Evolutionary conservation across 1,284 basidiomycete genomes (phyloP).

Genomic region (Trametes versicolor): DNA sequence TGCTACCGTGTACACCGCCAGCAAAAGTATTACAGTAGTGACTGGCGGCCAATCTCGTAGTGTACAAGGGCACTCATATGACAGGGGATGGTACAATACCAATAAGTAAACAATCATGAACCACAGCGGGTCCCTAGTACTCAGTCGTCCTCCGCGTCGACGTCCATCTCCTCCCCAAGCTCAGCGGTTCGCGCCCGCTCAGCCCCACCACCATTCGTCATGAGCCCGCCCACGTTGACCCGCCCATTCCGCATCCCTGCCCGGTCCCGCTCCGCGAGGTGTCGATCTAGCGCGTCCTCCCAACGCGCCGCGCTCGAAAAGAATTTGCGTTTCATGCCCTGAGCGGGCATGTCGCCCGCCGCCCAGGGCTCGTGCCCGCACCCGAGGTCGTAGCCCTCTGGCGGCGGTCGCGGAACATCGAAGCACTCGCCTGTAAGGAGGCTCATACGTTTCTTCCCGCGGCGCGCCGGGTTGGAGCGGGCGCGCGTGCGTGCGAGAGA

Average conservation of each 20-base stretch:
- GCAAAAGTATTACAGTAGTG: too few species aligned
- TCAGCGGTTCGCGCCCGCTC: conserved; percentile 23
- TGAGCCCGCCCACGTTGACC: conserved; percentile 23
- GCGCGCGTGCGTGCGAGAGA: conserved; percentile 46
- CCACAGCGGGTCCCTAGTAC: conserved; percentile 1
- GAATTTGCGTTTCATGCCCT: conserved; percentile 56
- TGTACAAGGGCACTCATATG: conserved; percentile 5
- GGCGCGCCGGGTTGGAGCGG: conserved; percentile 34
- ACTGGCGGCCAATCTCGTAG: not conserved
- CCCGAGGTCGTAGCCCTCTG: conserved; percentile 41
- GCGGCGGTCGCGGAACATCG: conserved; percentile 51
- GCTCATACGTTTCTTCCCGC: conserved; percentile 68
- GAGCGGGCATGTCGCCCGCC: conserved; percentile 18
- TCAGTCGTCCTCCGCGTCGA: conserved; percentile 29
- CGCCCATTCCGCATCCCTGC: conserved; percentile 20
- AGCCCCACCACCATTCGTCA: conserved; percentile 32
- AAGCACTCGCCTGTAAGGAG: conserved; percentile 66
- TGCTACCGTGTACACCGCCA: not conserved
- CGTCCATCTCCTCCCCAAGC: conserved; percentile 34
- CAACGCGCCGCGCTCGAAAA: conserved; percentile 61
- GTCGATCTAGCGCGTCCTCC: conserved; percentile 44
- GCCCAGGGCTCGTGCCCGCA: conserved; percentile 40
- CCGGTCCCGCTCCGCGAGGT: conserved; percentile 27
- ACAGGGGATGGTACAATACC: conserved; percentile 14
- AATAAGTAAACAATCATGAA: conserved; percentile 17